Conservation (phyloP, 2,329 filamentous ascomycete species). For the Fonsecaea pedrosoi region DNA sequence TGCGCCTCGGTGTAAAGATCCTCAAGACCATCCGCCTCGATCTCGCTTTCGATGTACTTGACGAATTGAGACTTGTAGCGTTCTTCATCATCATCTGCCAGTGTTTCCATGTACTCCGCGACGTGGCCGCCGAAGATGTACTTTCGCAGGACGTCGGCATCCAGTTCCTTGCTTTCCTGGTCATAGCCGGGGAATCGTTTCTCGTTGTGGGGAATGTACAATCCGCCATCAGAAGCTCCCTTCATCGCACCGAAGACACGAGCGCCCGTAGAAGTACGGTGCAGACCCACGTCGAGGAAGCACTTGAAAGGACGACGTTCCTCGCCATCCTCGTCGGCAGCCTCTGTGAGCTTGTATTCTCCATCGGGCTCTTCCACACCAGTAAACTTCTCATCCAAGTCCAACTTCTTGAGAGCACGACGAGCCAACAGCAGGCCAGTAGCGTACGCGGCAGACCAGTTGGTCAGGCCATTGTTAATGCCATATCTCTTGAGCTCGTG, state of each 20-base stretch:
- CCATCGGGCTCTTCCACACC: constrained; percentile 97
- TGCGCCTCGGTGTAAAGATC: constrained; percentile 95
- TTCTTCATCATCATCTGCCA: constrained; percentile 99
- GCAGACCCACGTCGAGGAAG: constrained; percentile 96
- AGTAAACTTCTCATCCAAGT: constrained; percentile 87
- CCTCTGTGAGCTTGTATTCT: constrained; percentile 95
- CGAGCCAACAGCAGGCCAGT: constrained; percentile 96
- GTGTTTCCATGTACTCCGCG: constrained; percentile 99
- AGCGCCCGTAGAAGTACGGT: constrained; percentile 96
- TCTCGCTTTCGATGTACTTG: constrained; percentile 95
- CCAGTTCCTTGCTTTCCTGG: constrained; percentile 96
- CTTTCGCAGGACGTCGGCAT: constrained; percentile 94
- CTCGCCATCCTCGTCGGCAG: constrained; percentile 87
- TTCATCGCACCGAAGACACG: constrained; percentile 99
- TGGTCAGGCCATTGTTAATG: constrained; percentile 97
- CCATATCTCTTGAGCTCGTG: constrained; percentile 99
- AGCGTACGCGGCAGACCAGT: constrained; percentile 98
- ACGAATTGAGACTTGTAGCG: constrained; percentile 98
- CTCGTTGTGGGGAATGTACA: constrained; percentile 97
- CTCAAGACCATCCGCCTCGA: constrained; percentile 96
- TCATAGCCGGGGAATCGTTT: constrained; percentile 99
- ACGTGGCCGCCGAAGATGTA: constrained; percentile 99
- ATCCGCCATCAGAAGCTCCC: constrained; percentile 97
- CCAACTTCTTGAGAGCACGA: constrained; percentile 96
- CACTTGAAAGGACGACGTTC: constrained; percentile 97